These are phyloP conservation scores for Verticillium longisporum DNA, from an alignment of 2,329 filamentous ascomycete species.

Conservation along the genomic window DNA sequence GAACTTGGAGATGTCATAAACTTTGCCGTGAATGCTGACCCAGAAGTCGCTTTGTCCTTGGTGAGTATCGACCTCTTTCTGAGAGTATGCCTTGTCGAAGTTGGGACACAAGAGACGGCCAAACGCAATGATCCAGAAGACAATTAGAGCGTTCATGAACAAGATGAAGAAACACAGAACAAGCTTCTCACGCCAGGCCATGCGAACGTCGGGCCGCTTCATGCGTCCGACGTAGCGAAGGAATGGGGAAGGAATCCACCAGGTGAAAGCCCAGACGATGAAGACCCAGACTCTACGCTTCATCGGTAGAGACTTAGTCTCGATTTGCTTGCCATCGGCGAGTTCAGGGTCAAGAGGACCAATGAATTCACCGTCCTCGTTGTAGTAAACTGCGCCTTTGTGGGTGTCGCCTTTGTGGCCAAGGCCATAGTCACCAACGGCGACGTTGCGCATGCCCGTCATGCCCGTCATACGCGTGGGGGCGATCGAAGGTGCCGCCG, in stretches of 20 bases:
- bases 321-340: conserved; percentile 68
- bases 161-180: conserved; percentile 75
- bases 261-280: conserved; percentile 81
- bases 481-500: conserved; percentile 52
- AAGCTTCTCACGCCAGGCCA: conserved; percentile 96
- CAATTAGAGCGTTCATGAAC: conserved; percentile 69
- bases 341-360: conserved; percentile 70
- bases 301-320: conserved; percentile 57
- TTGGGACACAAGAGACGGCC: conserved; percentile 84
- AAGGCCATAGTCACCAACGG: conserved; percentile 78
- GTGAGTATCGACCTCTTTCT: conserved; percentile 63
- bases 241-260: conserved; percentile 85
- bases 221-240: conserved; percentile 83
- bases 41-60: conserved; percentile 71
- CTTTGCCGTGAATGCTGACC: conserved; percentile 79
- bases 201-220: conserved; percentile 92
- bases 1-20: conserved; percentile 90
- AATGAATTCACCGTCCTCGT: conserved; percentile 59
- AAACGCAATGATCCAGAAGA: conserved; percentile 91
- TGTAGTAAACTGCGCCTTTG: conserved; percentile 69
- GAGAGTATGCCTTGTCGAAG: conserved; percentile 80
- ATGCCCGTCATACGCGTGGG: conserved; percentile 32
- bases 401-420: conserved; percentile 77
- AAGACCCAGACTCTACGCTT: conserved; percentile 72
- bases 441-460: conserved; percentile 40